Evolutionary conservation across 495 filamentous ascomycete species (phyloP).

Genomic region (Xylaria longipes): DNA sequence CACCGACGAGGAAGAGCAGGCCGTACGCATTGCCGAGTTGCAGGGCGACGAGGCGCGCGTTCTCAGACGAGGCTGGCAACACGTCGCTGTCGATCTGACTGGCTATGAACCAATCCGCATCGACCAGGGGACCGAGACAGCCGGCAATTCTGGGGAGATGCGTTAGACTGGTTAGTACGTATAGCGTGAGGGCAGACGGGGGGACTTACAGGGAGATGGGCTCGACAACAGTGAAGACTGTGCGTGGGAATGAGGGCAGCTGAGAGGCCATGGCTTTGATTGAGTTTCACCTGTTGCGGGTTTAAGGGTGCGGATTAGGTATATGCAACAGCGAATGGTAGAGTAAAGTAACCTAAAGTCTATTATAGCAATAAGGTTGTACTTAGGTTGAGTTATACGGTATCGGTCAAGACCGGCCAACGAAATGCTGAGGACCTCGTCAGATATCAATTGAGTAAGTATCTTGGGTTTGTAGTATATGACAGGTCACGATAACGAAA

Average conservation of each 20-base stretch:
- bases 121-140: slow-evolving; percentile 59
- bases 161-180: slow-evolving; percentile 9
- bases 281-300: background rate
- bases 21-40: slow-evolving; percentile 73
- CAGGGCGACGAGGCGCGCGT: slow-evolving; percentile 46
- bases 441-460: slow-evolving; percentile 4
- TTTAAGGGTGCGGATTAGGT: slow-evolving; percentile 7
- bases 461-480: too few species aligned
- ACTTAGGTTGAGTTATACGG: background rate
- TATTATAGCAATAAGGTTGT: background rate
- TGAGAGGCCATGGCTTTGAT: slow-evolving; percentile 53
- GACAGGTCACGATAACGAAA: background rate
- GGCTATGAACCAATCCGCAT: slow-evolving; percentile 64
- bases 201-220: slow-evolving; percentile 68
- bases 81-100: slow-evolving; percentile 58
- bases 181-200: slow-evolving; percentile 16
- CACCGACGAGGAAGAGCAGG: slow-evolving; percentile 66
- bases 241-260: slow-evolving; percentile 57
- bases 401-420: background rate
- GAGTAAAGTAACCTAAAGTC: background rate
- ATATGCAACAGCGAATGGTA: slow-evolving; percentile 2
- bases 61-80: slow-evolving; percentile 33
- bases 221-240: slow-evolving; percentile 68
- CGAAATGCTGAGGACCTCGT: slow-evolving; percentile 2
- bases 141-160: slow-evolving; percentile 55